These are phyloP conservation scores for Globisporangium cystogenes DNA, from an alignment of 352 stramenopile genomes.

Conservation along the genomic window DNA sequence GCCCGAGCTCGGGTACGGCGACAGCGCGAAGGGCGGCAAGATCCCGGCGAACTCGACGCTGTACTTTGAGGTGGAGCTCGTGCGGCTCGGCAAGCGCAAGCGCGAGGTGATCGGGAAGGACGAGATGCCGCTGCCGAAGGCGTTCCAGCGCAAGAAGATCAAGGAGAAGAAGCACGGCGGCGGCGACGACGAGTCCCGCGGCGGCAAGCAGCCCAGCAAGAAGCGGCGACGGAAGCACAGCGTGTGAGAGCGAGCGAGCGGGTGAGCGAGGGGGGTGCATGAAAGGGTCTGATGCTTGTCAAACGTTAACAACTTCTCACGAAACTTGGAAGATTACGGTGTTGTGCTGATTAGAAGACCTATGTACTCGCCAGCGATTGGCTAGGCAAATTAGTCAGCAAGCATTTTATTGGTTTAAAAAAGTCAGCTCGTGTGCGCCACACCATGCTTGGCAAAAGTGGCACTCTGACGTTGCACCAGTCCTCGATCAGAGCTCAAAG, in stretches of 20 bases:
- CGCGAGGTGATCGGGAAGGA: conserved; percentile 47
- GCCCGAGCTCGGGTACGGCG: conserved; percentile 57
- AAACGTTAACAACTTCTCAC: too few relatives aligned
- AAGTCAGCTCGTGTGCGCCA: too few relatives aligned
- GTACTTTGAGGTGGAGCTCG: conserved; percentile 74
- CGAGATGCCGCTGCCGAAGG: conserved; percentile 61
- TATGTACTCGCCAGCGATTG: too few relatives aligned
- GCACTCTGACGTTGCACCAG: too few relatives aligned
- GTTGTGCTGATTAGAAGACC: too few relatives aligned
- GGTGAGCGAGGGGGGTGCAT: too few relatives aligned
- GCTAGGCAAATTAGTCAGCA: too few relatives aligned
- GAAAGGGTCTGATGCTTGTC: too few relatives aligned
- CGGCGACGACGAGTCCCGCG: neutral
- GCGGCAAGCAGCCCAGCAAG: conserved; percentile 17
- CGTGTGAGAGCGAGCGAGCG: conserved; percentile 2
- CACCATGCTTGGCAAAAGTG: too few relatives aligned
- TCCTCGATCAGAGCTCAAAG: neutral
- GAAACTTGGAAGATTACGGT: too few relatives aligned
- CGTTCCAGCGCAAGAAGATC: conserved; percentile 67
- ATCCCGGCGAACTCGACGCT: conserved; percentile 75
- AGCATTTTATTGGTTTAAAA: too few relatives aligned
- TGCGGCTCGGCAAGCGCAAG: conserved; percentile 73
- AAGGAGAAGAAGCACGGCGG: conserved; percentile 27
- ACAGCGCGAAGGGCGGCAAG: conserved; percentile 60
- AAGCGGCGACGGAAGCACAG: conserved; percentile 37